These are phyloP conservation scores for Obba rivulosa DNA, from an alignment of 768 basidiomycete species.

Conservation along the genomic window DNA sequence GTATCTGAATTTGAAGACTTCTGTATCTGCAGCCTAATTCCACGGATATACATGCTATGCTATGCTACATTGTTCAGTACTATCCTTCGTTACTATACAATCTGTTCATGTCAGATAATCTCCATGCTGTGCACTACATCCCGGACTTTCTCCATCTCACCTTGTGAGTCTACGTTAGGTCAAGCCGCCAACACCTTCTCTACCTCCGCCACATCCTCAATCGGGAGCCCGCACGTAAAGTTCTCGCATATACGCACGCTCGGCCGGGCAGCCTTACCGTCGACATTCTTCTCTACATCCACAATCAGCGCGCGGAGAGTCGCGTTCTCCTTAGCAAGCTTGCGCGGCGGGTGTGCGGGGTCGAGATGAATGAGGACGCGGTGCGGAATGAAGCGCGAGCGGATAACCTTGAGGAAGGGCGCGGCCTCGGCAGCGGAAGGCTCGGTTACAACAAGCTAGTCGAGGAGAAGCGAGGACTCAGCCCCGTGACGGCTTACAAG, in stretches of 20 bases:
- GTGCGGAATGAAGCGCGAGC: constrained; percentile 14
- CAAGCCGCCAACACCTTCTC: constrained; percentile 3
- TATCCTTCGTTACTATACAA: too few species aligned
- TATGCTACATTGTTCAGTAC: too few species aligned
- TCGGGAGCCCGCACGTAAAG: constrained; percentile 20
- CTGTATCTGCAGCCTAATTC: too few species aligned
- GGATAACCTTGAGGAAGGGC: constrained; percentile 10
- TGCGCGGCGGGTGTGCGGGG: constrained; percentile 12
- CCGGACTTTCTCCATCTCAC: too few species aligned
- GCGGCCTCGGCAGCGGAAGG: constrained; percentile 4
- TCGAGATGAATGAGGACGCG: constrained; percentile 21
- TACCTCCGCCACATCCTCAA: constrained; percentile 16
- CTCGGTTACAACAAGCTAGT: constrained; percentile 16
- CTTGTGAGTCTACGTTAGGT: too few species aligned
- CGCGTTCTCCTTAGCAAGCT: constrained; percentile 15
- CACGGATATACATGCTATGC: too few species aligned
- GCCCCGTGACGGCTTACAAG: not conserved
- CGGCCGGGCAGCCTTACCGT: not conserved
- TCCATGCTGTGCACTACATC: too few species aligned
- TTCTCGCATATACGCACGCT: constrained; percentile 21
- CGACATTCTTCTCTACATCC: constrained; percentile 1
- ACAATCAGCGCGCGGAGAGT: constrained; percentile 13
- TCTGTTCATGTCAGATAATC: too few species aligned
- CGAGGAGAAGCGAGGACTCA: not conserved
- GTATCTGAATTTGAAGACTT: too few species aligned